Conservation (phyloP, 495 filamentous ascomycete genomes). For the Xylaria longipes region DNA sequence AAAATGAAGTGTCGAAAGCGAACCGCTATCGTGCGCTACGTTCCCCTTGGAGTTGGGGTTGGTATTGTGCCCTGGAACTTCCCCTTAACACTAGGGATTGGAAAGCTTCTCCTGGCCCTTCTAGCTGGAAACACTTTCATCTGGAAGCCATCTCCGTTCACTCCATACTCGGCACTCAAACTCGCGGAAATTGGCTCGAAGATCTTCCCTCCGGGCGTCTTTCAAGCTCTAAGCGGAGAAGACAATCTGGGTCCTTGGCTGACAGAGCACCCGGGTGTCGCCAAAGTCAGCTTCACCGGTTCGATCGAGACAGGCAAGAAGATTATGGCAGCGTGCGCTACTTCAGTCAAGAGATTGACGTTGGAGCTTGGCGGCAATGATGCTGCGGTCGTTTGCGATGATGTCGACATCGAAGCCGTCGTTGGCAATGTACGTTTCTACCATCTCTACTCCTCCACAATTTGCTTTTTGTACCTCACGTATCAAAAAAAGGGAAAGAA, state of each 20-base stretch:
- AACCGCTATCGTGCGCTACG: conserved; percentile 11
- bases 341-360: conserved; percentile 61
- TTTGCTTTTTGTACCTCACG: not conserved
- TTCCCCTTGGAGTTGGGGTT: conserved; percentile 50
- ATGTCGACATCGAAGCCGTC: conserved; percentile 51
- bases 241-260: conserved; percentile 61
- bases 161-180: conserved; percentile 65
- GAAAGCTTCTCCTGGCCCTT: conserved; percentile 51
- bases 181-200: conserved; percentile 59
- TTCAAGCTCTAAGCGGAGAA: conserved; percentile 64
- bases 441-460: not conserved
- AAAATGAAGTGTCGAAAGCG: not conserved
- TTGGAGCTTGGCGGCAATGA: conserved; percentile 48
- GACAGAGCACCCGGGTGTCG: conserved; percentile 57
- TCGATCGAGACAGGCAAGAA: conserved; percentile 61
- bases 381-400: conserved; percentile 2
- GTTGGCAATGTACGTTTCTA: conserved; percentile 35
- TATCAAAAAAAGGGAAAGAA: no score
- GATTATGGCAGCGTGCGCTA: conserved; percentile 58
- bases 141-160: conserved; percentile 59
- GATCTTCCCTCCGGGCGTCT: conserved; percentile 63
- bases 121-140: conserved; percentile 57
- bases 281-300: conserved; percentile 68
- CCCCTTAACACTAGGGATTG: conserved; percentile 48
- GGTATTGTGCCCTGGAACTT: conserved; percentile 64